These are phyloP conservation scores for Puccinellia tenuiflora DNA, from an alignment of 176 grass and related monocot genomes.

Conservation along the genomic window DNA sequence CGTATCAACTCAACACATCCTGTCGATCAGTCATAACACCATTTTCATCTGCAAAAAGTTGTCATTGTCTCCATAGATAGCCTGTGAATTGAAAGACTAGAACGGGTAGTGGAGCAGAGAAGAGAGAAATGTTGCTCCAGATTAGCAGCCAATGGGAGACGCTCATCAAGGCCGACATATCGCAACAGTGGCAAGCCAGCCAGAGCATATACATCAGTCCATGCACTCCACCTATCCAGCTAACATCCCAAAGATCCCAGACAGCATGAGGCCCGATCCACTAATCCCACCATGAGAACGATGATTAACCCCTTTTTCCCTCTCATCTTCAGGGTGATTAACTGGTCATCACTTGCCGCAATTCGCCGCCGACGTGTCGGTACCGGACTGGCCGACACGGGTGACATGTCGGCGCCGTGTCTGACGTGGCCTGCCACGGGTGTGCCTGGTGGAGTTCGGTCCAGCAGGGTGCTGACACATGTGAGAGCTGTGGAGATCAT, in stretches of 20 bases:
- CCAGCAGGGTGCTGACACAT: neutral
- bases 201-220: neutral
- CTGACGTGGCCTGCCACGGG: neutral
- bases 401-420: neutral
- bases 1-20: neutral
- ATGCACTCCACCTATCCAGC: neutral
- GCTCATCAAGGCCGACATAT: constrained; percentile 27
- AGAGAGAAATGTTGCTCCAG: neutral
- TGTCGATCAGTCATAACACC: neutral
- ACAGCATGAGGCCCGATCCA: constrained; percentile 16
- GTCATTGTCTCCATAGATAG: constrained; percentile 1
- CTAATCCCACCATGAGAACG: constrained; percentile 20
- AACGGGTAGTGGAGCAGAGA: neutral
- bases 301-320: constrained; percentile 6
- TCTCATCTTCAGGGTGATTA: neutral
- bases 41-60: neutral
- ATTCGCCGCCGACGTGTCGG: neutral
- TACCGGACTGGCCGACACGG: neutral
- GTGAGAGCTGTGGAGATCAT: neutral
- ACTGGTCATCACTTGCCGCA: neutral
- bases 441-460: neutral
- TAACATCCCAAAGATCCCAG: constrained; percentile 6
- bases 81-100: neutral
- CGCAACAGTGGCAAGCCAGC: neutral
- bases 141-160: constrained; percentile 1